phyloP scores from a whole-genome alignment of 139 green algal genomes.

The Haematococcus sp. region DNA sequence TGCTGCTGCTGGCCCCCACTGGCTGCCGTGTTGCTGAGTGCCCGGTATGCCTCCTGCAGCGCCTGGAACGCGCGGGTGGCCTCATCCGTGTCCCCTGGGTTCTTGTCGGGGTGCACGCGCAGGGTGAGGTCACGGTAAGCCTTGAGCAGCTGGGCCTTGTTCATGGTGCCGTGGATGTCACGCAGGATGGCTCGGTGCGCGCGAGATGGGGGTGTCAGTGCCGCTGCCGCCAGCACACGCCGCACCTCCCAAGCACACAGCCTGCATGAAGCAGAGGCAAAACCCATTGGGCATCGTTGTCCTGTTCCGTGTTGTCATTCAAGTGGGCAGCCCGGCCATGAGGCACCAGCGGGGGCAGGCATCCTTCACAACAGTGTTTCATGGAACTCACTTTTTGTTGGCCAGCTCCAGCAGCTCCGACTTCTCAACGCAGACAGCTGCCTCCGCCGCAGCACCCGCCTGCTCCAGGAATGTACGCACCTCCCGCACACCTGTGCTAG shows the following conservation, averaged over 20 bases:
- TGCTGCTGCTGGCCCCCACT: too few relatives aligned
- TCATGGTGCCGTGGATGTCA: background rate
- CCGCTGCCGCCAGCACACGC: background rate
- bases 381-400: conserved; percentile 5
- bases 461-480: too few relatives aligned
- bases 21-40: too few relatives aligned
- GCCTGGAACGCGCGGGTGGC: background rate
- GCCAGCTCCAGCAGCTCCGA: background rate
- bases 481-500: too few relatives aligned
- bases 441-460: too few relatives aligned
- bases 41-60: background rate
- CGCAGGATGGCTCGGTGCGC: background rate
- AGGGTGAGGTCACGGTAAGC: too few relatives aligned
- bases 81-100: background rate
- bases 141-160: conserved; percentile 3
- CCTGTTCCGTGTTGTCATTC: background rate
- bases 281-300: background rate
- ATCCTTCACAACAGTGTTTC: too few relatives aligned
- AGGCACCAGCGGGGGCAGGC: too few relatives aligned
- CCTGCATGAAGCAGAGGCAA: background rate
- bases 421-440: too few relatives aligned
- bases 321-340: too few relatives aligned
- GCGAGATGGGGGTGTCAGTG: background rate
- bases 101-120: background rate
- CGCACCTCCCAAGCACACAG: background rate